Evolutionary conservation across 164 flowering plant species (phyloP), one percentile per base, ranked within the genome.

Genomic region (Akebia trifoliata): DNA sequence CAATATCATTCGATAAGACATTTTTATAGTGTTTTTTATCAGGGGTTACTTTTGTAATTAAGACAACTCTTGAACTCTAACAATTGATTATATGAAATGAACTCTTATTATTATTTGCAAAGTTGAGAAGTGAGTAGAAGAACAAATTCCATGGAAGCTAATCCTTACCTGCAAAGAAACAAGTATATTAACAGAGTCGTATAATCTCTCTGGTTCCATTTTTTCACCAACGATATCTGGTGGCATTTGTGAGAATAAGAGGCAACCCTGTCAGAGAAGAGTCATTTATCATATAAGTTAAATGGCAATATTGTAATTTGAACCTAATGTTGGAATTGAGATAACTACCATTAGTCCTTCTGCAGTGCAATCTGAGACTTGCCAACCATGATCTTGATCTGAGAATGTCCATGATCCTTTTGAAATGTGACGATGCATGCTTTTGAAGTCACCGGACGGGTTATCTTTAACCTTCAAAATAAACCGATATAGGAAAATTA

Each of bases 321-420:
- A 4, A 2, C 15, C 8, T 18, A 29, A 2, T 21, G 20, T 22
- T 58, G 3, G 8, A 15, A 9, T 8, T 15, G 7, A 7, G 4
- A 1, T 10, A 15, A 3, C 50, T 59, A 92, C 98, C 65, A 76
- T 86, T 30, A 93, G 52, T 42, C 84, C 96, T 77, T 84, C 96
- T 1, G 91, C 83, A 0, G 98, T 87, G 68, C 95, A 85, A 56
- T 92, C 98, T 14, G 97, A 85, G 56, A 86, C 73, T 29, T 81
- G 85, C 97, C 91, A 90, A 20, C 93, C 87, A 50, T 85, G 81
- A 71, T 90, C 97, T 57, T 76, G 74, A 29, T 87, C 86, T 28
- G 95, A 85, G 63, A 91, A 88, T n/a, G 96, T 80, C 98, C 98
- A 91, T 51, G 81, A 84, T 34, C 98, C 98, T 74, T 86, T 91